Percentiles rank a stretch among this genome's conserved stretches.
Conservation (phyloP, 1,284 basidiomycete genomes). For the Ganoderma multipileum region DNA sequence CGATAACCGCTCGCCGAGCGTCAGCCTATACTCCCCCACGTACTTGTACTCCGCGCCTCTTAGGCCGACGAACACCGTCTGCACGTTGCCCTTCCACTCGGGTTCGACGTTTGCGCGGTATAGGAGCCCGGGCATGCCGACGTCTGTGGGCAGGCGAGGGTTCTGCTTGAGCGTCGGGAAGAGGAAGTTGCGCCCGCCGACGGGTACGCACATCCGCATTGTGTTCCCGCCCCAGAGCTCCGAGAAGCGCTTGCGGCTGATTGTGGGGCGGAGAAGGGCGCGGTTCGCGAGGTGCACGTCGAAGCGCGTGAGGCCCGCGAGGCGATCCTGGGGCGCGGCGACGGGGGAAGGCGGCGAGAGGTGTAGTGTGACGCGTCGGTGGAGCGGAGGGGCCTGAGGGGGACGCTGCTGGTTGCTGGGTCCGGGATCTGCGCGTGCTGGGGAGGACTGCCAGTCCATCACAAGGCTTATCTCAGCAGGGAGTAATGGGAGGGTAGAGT, state of each 20-base stretch:
- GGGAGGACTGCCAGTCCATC: not conserved
- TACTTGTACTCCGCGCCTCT: conserved; percentile 23
- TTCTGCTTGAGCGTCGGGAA: conserved; percentile 28
- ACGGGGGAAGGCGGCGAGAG: not conserved
- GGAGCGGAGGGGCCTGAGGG: not conserved
- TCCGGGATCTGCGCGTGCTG: not conserved
- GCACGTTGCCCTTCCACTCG: conserved; percentile 16
- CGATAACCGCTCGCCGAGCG: conserved; percentile 16
- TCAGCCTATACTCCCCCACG: conserved; percentile 33
- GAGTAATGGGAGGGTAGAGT: not conserved
- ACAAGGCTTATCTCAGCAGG: not conserved
- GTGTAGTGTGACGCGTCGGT: not conserved
- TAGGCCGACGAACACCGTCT: conserved; percentile 31
- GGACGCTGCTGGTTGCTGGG: not conserved
- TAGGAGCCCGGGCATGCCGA: conserved; percentile 31
- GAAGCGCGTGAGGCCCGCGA: conserved; percentile 2
- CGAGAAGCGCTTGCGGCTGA: conserved; percentile 26
- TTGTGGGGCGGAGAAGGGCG: conserved; percentile 11
- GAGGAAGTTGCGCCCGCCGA: conserved; percentile 27
- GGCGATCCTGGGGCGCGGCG: not conserved
- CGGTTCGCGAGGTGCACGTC: conserved; percentile 12
- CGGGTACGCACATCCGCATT: conserved; percentile 15
- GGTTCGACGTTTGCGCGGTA: conserved; percentile 16
- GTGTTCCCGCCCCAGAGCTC: conserved; percentile 20
- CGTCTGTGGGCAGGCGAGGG: conserved; percentile 26